Evolutionary conservation across 2,329 filamentous ascomycete genomes (phyloP), one percentile per base, ranked within the genome.

Genomic region (Zymoseptoria tritici): DNA sequence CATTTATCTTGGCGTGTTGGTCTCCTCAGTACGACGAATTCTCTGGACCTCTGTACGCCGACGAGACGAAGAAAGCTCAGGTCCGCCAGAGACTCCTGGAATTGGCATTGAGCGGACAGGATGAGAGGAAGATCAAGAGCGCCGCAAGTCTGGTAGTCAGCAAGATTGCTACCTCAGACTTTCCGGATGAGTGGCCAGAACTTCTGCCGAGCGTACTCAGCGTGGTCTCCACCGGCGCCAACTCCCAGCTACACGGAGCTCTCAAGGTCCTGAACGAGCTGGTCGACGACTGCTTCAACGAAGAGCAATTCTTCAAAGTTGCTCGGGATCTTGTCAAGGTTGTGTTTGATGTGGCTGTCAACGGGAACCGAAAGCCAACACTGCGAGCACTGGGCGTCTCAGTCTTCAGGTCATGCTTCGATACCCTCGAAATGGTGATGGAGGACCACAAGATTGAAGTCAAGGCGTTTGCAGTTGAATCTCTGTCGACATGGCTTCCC

Each of bases 401-500:
- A 49, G 90, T 97, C 60, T 96, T 97, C 80, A 85, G 91, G 59
- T 86, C 86, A 54, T 96, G 91, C 76, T 96, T 99, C 73, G 91
- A 97, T 72, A 90, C 94, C 59, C 84, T 99, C 78, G 91, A 97
- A 76, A 96, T 97, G 84, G 89, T 97, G 66, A 89, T 96, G 80
- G 92, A 96, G 66, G 90, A 96, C 67, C 90, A 97, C 76, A 89
- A 90, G 70, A 82, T 83, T 60, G 90, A 90, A 58, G 91, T 97
- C 62, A 94, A 90, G 75, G 82, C 81, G 1, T 99, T 99, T 73
- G 91, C 93, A 57, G 90, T 96, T 62, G 89, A 96, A 70, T 85
- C 91, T 0, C 81, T 97, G 54, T 64, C 55, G 6, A 83, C 84
- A 55, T 99, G 94, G 94, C 87, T 90, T 63, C 90, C 92, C 4